Evolutionary conservation across 345 rosid genomes (phyloP).

Genomic region (Eutrema heterophyllum): DNA sequence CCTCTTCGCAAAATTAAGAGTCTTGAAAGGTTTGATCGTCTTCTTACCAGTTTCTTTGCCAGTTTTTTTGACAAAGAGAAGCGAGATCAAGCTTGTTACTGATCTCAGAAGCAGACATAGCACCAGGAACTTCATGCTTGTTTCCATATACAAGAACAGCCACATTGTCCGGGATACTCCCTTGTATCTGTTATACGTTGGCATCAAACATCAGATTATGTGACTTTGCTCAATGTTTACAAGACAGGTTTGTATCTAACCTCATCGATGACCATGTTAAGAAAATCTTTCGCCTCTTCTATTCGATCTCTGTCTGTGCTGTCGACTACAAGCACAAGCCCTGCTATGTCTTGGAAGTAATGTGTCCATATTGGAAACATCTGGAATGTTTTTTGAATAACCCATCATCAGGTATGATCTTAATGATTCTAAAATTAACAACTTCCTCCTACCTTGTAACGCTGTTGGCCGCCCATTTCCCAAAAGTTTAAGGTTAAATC

Average conservation of each 20-base stretch:
- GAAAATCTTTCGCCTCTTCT: conserved; percentile 12
- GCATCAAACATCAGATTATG: neutral
- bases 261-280: conserved; percentile 21
- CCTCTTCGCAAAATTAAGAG: too few relatives aligned
- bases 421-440: neutral
- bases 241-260: neutral
- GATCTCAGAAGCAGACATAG: conserved; percentile 66
- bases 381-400: neutral
- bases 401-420: neutral
- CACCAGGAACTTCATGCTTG: conserved; percentile 54
- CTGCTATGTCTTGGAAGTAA: neutral
- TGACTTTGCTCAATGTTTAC: neutral
- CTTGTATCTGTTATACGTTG: conserved; percentile 7
- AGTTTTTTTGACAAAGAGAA: conserved; percentile 49
- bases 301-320: conserved; percentile 24
- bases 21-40: neutral
- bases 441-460: conserved; percentile 7
- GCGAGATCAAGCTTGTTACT: conserved; percentile 54
- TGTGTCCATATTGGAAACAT: neutral
- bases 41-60: conserved; percentile 39
- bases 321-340: conserved; percentile 27
- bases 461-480: too few relatives aligned
- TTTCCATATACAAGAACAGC: conserved; percentile 62
- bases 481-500: too few relatives aligned
- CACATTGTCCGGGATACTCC: neutral